A percentile compares a stretch with the other conserved stretches of the same genome.
These are phyloP conservation scores for Peronospora tabacina DNA, from an alignment of 352 stramenopile species.

Conservation along the genomic window DNA sequence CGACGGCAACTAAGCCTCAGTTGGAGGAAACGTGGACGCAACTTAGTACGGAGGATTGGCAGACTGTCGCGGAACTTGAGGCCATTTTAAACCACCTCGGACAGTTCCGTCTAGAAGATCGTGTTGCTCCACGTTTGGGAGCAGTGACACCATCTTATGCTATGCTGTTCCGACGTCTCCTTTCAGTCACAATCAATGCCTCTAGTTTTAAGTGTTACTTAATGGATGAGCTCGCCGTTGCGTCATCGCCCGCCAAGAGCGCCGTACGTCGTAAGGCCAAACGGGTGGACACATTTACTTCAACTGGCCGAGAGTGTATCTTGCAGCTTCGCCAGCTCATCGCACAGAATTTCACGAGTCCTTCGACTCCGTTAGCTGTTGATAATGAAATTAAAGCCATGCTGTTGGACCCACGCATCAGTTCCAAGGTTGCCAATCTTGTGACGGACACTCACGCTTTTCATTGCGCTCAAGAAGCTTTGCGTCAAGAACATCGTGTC, in stretches of 20 bases:
- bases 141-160: constrained; percentile 22
- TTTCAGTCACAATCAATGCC: constrained; percentile 22
- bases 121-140: constrained; percentile 5
- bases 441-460: constrained; percentile 21
- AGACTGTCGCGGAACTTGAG: constrained; percentile 27
- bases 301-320: constrained; percentile 16
- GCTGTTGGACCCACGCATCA: constrained; percentile 36
- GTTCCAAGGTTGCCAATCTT: constrained; percentile 24
- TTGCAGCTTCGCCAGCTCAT: constrained; percentile 15
- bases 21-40: constrained; percentile 23
- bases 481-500: constrained; percentile 29
- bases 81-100: constrained; percentile 24
- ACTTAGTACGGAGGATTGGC: constrained; percentile 24
- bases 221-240: constrained; percentile 11
- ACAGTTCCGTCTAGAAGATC: constrained; percentile 27
- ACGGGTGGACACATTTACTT: constrained; percentile 18
- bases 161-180: constrained; percentile 29
- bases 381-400: constrained; percentile 35
- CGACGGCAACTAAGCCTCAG: constrained; percentile 11
- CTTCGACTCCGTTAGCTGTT: constrained; percentile 4
- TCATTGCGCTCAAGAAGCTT: constrained; percentile 17
- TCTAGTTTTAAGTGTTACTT: constrained; percentile 25
- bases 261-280: constrained; percentile 18
- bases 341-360: constrained; percentile 11
- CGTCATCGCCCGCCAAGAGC: constrained; percentile 3